Base-by-base conservation (phyloP, 1,284 basidiomycete species). In the Meira miltonrushii region DNA sequence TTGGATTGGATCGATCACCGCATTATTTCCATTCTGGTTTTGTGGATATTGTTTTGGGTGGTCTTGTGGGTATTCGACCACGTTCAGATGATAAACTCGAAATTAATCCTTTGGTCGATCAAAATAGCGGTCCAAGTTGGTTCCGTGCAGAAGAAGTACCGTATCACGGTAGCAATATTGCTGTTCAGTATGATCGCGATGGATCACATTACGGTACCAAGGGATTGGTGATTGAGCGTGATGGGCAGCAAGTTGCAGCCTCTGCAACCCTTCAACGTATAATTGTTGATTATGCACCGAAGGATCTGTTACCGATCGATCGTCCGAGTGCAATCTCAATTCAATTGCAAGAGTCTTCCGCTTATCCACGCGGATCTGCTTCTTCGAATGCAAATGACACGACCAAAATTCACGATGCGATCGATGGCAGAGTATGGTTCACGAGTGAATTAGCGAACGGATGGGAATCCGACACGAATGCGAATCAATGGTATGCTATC, bases 11-110 rank as follows among this genome's bases (percentile, higher is more conserved):
- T 9, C 19, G 56, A 11, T 23, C 17, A 25, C 54, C 52, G 37
- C 52, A 58, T 19, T 58, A 58, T 40, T 58, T 58, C 39, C 56
- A 58, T 19, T 58, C 56, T 13, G 56, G 56, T 10, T 58, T 58
- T 33, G 23, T 58, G 19, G 56, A 58, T 39, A 28, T 58, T 13
- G 54, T 58, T 15, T n/a, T 58, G n/a, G n/a, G 10, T 13, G 56
- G 56, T 11, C 21, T 58, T 39, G 56, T 38, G 10, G 56, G 56
- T 25, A 55, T 58, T 39, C 50, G 52, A 28, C 17, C 44, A 10
- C 44, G 41, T 25, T 25, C 50, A 25, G 56, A 58, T 38, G 56
- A 54, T n/a, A 41, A 17, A 38, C n/a, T 58, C 17, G 56, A 28
- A 15, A 54, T 58, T 15, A 58, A 58, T 54, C 56, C 56, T 33